Evolutionary conservation across 495 filamentous ascomycete genomes (phyloP).

Genomic region (Friedmanniomyces simplex): DNA sequence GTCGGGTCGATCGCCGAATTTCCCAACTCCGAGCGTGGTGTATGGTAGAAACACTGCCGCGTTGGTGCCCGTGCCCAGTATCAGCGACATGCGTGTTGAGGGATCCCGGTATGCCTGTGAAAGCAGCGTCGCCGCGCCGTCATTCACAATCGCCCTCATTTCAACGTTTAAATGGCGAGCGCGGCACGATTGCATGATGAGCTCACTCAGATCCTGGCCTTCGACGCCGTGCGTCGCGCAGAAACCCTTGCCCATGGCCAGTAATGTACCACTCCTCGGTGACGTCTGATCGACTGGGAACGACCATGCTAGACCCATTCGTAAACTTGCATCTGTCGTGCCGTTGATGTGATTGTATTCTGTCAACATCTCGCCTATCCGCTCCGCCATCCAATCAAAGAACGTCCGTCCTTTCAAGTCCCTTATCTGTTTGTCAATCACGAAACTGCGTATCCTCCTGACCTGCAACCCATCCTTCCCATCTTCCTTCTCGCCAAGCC

Average conservation of each 20-base stretch:
- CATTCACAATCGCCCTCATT: constrained; percentile 36
- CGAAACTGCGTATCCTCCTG: constrained; percentile 38
- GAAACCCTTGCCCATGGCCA: constrained; percentile 61
- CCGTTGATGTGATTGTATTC: constrained; percentile 26
- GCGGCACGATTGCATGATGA: constrained; percentile 48
- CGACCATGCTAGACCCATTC: constrained; percentile 58
- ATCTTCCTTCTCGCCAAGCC: constrained; percentile 38
- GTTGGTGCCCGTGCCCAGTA: constrained; percentile 38
- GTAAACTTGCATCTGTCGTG: constrained; percentile 30
- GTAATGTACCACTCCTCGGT: constrained; percentile 43
- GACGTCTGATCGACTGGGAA: constrained; percentile 60
- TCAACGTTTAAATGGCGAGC: constrained; percentile 34
- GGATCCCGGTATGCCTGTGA: constrained; percentile 33
- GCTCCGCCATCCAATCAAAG: constrained; percentile 60
- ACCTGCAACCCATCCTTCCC: constrained; percentile 41
- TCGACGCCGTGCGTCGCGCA: constrained; percentile 45
- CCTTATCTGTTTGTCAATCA: constrained; percentile 46
- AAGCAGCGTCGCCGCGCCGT: constrained; percentile 34
- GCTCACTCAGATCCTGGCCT: constrained; percentile 47
- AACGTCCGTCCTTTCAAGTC: constrained; percentile 45
- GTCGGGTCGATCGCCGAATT: constrained; percentile 30
- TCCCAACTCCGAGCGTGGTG: constrained; percentile 25
- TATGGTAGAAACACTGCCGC: constrained; percentile 34
- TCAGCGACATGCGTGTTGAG: constrained; percentile 33
- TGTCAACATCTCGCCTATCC: constrained; percentile 45